Evolutionary conservation across 179 eudicot genomes (phyloP), one percentile per base, ranked within the genome.

Genomic region (Patellifolia procumbens): DNA sequence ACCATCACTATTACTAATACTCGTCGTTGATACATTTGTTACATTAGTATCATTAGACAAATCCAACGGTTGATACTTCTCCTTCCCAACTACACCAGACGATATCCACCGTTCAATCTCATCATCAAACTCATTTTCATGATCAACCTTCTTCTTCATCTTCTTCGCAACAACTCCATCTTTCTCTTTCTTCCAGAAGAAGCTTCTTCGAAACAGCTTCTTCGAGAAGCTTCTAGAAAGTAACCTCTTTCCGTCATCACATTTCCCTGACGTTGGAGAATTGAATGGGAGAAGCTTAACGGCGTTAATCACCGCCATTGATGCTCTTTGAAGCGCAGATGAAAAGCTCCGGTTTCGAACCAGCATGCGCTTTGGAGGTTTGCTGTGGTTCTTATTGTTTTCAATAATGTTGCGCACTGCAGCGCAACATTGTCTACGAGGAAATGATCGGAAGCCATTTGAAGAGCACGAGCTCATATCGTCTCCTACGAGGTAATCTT

Each of bases 391-490:
- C 5, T 5, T 13, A n/a, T 1, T 22, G 10, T 73, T 77, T 11
- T 77, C 73, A 48, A 75, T 68, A 35, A 72, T 76, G 74, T 81
- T 83, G 56, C 79, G 81, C 0, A 86, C 87, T 5, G 89, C 80
- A 34, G 81, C 74, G 85, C 95, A 89, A 79, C 96, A 91, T 70
- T 86, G 89, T 8, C 81, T 79, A 10, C 97, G 82, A 10, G 95
- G 96, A 58, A 83, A 89, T 0, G 93, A 89, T 10, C 83, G 76
- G 86, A 92, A 92, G 19, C 97, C 97, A 76, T 78, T 89, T 31
- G 97, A 92, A 1, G 97, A 92, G 74, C 92, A 92, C 0, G 97
- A 92, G 67, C 91, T 87, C 67, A 88, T 9, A 35, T 92, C 97
- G 46, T 92, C 93, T 42, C 83, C 93, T 35, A 82, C 28, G 6